phyloP scores from a whole-genome alignment of 208 protist species.

The Trypanosoma brucei region DNA sequence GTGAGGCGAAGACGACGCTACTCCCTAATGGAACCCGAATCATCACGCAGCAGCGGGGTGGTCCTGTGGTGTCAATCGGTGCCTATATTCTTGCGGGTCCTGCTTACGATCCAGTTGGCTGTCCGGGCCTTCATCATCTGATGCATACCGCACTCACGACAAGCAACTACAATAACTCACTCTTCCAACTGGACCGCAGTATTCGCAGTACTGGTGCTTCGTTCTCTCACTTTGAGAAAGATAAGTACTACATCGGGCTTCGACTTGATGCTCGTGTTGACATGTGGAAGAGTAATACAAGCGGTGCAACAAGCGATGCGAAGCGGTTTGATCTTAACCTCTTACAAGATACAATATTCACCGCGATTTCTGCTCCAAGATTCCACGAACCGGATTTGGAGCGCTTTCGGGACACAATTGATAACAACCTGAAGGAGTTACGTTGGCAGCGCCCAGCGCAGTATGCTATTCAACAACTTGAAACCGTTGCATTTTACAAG shows the following conservation, averaged over 20 bases:
- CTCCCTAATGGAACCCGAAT: constrained; percentile 79
- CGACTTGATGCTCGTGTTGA: constrained; percentile 69
- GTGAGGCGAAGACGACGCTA: constrained; percentile 63
- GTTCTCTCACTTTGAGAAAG: constrained; percentile 68
- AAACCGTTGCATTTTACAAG: constrained; percentile 85
- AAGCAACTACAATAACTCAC: constrained; percentile 80
- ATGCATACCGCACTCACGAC: constrained; percentile 78
- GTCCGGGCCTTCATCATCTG: constrained; percentile 63
- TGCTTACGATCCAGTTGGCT: constrained; percentile 66
- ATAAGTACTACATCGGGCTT: constrained; percentile 82
- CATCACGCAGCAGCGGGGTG: constrained; percentile 70
- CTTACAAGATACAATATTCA: constrained; percentile 81
- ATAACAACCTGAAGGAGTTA: constrained; percentile 81
- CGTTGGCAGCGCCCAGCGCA: constrained; percentile 72
- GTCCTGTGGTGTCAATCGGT: constrained; percentile 69
- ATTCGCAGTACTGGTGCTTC: constrained; percentile 71
- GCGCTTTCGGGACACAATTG: constrained; percentile 79
- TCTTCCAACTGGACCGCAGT: constrained; percentile 83
- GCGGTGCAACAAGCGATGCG: constrained; percentile 9
- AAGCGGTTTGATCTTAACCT: constrained; percentile 51
- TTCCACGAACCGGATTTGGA: constrained; percentile 82
- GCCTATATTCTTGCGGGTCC: constrained; percentile 82
- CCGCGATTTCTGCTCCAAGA: constrained; percentile 63
- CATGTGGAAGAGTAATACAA: constrained; percentile 45
- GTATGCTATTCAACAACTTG: constrained; percentile 74